Base-by-base conservation (phyloP, 441 rosid genomes). In the Dalechampia spathulata region DNA sequence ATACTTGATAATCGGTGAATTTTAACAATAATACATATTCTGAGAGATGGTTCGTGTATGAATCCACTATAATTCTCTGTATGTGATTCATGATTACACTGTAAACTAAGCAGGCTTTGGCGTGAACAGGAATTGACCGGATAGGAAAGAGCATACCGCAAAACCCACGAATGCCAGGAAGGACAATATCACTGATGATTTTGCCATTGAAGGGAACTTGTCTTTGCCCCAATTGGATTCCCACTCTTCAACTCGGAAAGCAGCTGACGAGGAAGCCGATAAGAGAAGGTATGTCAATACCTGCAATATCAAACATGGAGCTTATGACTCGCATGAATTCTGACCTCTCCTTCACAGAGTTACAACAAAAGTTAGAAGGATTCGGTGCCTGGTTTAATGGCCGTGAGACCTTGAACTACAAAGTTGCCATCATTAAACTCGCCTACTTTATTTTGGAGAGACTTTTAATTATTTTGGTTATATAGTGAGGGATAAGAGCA, bases 251-350 rank as follows among this genome's bases (percentile, higher is more conserved):
- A 88, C 85, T 37, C 96, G 73, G 14, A 83, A 81, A 6, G 87
- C 76, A 7, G 98, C 93, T 0, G 98, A 80, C 15, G 98, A 81
- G 36, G 96, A 84, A 13, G 98, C 84, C 6, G 98, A 86, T 52
- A 88, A 64, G 60, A 86, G 85, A 68, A 92, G 98, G 77, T 88
- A 92, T 9, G 86, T 75, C 63, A 92, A 30, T 45, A 83, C 49
- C 98, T 88, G 82, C 75, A 58, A 58, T 13, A 26, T 30, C 55
- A 58, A 34, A 43, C 7, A 42, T 17, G 8, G 15, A 10, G 26
- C 26, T 4, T 49, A 38, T 48, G 42, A 26, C 17, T 41, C 34
- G n/a, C n/a, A n/a, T n/a, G n/a, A n/a, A n/a, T n/a, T n/a, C n/a
- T n/a, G n/a, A n/a, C n/a, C n/a, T n/a, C n/a, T n/a, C n/a, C n/a